phyloP scores from a whole-genome alignment of 257 asterid species.

The Leptodermis oblonga region DNA sequence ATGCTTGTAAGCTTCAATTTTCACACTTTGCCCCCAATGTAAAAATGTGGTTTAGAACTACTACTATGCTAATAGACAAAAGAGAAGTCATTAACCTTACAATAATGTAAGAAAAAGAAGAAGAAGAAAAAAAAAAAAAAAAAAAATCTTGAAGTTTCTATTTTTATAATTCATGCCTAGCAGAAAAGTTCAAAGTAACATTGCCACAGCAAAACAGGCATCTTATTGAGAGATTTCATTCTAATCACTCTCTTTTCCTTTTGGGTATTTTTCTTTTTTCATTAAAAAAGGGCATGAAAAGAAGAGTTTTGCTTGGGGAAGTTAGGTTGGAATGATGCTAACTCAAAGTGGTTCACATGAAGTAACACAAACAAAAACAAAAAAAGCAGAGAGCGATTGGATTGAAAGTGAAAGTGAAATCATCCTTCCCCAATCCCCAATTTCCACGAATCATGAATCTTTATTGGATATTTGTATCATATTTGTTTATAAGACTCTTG shows the following conservation, averaged over 20 bases:
- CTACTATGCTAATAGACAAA: neutral
- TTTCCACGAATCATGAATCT: neutral
- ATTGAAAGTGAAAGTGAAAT: constrained; percentile 7
- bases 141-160: neutral
- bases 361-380: neutral
- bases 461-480: neutral
- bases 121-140: neutral
- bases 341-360: constrained; percentile 2
- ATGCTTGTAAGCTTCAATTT: neutral
- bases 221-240: constrained; percentile 2
- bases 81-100: neutral
- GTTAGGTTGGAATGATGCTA: constrained; percentile 23
- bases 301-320: constrained; percentile 24
- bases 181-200: neutral
- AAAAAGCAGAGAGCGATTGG: neutral
- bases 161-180: neutral
- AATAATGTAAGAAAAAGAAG: neutral
- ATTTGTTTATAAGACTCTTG: too few relatives aligned
- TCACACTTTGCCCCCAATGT: neutral
- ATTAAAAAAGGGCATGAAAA: neutral
- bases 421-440: neutral
- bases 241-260: neutral
- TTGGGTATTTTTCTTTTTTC: neutral
- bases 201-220: neutral
- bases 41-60: neutral